These are phyloP conservation scores for Lasiodiplodia sp. DNA, from an alignment of 2,329 filamentous ascomycete species.

Conservation along the genomic window DNA sequence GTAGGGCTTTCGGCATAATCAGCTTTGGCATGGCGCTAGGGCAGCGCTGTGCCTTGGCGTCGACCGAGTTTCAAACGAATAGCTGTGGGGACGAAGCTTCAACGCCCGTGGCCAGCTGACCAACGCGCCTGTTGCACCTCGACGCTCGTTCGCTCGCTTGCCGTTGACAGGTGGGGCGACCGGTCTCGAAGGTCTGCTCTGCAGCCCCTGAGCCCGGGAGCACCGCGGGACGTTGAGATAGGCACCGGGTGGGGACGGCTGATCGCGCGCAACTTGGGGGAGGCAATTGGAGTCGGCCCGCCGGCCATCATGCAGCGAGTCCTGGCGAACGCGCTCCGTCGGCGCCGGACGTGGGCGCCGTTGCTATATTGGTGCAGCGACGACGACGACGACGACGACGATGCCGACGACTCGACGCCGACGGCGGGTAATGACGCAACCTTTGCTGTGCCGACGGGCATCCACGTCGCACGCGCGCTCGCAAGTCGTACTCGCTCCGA, in stretches of 20 bases:
- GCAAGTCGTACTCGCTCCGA: slow-evolving; percentile 2
- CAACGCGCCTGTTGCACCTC: slow-evolving; percentile 1
- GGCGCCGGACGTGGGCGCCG: no score
- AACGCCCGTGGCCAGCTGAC: slow-evolving; percentile 10
- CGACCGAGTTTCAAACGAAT: slow-evolving; percentile 24
- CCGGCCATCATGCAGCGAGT: slow-evolving; percentile 17
- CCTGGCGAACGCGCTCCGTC: neutral
- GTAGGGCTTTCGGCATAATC: slow-evolving; percentile 26
- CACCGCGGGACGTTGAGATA: slow-evolving; percentile 19
- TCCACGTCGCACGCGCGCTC: neutral
- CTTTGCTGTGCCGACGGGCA: neutral
- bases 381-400: no score
- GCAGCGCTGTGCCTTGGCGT: slow-evolving; percentile 5
- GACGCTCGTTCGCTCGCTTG: slow-evolving; percentile 22
- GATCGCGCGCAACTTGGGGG: slow-evolving; percentile 21
- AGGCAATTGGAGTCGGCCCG: slow-evolving; percentile 21
- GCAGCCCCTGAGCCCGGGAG: slow-evolving; percentile 17
- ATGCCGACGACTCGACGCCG: no score
- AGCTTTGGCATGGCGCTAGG: slow-evolving; percentile 25
- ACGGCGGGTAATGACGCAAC: slow-evolving; percentile 5
- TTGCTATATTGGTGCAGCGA: no score
- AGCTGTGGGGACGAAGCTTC: slow-evolving; percentile 10
- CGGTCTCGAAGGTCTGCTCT: slow-evolving; percentile 24
- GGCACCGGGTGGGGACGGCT: slow-evolving; percentile 21
- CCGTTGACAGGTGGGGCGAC: slow-evolving; percentile 11